Evolutionary conservation across 257 asterid genomes (phyloP), one percentile per base, ranked within the genome.

Genomic region (Solanum pennellii): DNA sequence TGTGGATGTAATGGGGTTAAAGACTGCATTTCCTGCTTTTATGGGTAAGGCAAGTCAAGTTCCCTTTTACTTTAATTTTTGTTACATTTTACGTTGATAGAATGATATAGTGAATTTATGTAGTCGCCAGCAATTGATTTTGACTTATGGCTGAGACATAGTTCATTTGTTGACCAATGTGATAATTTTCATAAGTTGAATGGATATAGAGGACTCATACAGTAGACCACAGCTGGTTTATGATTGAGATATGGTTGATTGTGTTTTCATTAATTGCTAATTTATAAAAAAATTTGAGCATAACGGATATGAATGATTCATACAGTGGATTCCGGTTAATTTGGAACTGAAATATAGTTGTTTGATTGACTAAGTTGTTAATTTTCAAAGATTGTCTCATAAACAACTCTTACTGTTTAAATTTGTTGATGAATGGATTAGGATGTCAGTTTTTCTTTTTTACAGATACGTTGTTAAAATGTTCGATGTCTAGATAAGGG

Each of bases 11-110:
- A 93, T 95, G 98, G 99, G 99, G 75, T 90, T 97, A 88, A 97
- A 95, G 97, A 97, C 99, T 62, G 99, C 97, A 6, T 97, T 97
- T 91, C 99, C 99, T 37, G 99, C 99, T 92, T 97, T 96, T 90
- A 97, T 97, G 99, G 99, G 99, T 95, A 97, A 97, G 99, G 99
- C 98, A 97, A 97, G 99, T 97, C 85, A 93, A 88, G 31, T 83
- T 88, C 91, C 94, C 94, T 88, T 87, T 56, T 83, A 8, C 42
- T 87, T 45, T 85, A 14, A 9, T 39, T 60, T 87, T 71, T 20
- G 49, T 39, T 80, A 65, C 47, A 87, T 87, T 82, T 69, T 66
- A 25, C 35, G 12, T 27, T 8, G 42, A 45, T 14, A 9, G 42
- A 80, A 80, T 80, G 27, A 49, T 45, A 29, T 47, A 27, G 84